Conservation (phyloP, 306 rosid species). For the Abrus precatorius region DNA sequence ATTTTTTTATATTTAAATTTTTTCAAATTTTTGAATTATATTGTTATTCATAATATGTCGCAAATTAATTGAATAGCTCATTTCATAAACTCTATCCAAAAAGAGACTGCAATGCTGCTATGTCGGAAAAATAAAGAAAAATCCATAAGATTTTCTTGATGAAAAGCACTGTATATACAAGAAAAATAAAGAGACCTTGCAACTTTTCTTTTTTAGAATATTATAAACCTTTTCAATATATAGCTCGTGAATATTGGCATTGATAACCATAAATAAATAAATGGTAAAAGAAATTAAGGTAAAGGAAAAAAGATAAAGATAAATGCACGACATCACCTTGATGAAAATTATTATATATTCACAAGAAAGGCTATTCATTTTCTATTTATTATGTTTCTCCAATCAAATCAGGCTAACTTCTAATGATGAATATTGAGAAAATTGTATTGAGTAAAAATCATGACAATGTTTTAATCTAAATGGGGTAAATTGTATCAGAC, state of each 20-base stretch:
- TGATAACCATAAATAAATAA: not conserved
- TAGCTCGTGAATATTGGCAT: not conserved
- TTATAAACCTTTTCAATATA: not conserved
- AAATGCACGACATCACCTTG: conserved; percentile 39
- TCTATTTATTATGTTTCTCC: not conserved
- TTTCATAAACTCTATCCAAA: too few species aligned
- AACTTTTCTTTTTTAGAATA: too few species aligned
- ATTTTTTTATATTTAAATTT: too few species aligned
- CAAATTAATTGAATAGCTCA: too few species aligned
- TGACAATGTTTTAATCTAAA: not conserved
- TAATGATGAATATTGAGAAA: conserved; percentile 35
- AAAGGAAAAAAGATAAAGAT: not conserved
- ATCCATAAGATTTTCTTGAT: too few species aligned
- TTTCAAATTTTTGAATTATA: too few species aligned
- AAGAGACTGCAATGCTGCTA: not conserved
- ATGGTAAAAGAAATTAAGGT: too few species aligned
- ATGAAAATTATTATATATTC: conserved; percentile 16
- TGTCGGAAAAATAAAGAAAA: too few species aligned
- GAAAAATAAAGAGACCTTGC: too few species aligned
- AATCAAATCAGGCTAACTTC: not conserved
- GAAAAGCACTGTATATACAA: too few species aligned
- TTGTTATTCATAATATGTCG: too few species aligned
- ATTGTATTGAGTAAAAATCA: conserved; percentile 1
- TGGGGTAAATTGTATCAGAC: not conserved
- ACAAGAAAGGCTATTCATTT: not conserved